A percentile compares a stretch with the other conserved stretches of the same genome.
These are phyloP conservation scores for Malus sieversii DNA, from an alignment of 306 rosid species.

Conservation along the genomic window DNA sequence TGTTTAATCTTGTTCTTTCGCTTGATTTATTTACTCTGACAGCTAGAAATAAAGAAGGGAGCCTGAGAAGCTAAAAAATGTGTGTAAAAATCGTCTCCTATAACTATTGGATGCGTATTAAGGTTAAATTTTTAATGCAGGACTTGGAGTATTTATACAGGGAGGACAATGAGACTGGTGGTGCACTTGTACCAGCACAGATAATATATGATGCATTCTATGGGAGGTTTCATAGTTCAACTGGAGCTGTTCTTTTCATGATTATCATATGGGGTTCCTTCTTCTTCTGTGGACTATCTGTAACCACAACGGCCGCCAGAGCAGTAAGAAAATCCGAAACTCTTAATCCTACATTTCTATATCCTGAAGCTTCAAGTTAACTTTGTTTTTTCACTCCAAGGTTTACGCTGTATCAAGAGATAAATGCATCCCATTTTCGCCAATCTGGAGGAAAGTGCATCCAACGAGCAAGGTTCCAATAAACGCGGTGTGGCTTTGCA, in stretches of 20 bases:
- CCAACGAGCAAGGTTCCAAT: conserved; percentile 17
- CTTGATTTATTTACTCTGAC: no score
- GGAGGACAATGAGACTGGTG: conserved; percentile 20
- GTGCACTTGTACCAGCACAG: conserved; percentile 23
- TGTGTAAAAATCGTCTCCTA: no score
- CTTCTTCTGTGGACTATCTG: conserved; percentile 26
- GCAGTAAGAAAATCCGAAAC: conserved; percentile 8
- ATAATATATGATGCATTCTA: conserved; percentile 23
- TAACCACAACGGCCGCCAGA: conserved; percentile 18
- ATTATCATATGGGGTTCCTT: conserved; percentile 21
- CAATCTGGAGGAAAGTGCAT: conserved; percentile 16
- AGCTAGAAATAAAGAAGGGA: no score
- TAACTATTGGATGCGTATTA: neutral
- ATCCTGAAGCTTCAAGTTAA: neutral
- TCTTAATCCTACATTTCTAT: neutral
- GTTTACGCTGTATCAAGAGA: conserved; percentile 22
- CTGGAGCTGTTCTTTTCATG: conserved; percentile 21
- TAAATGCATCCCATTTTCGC: conserved; percentile 13
- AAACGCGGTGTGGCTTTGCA: conserved; percentile 25
- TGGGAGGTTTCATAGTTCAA: conserved; percentile 20
- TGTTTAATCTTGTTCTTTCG: no score
- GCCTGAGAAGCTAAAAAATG: no score
- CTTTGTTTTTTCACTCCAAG: neutral
- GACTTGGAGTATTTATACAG: conserved; percentile 17
- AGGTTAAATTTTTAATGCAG: neutral